Percentiles rank a stretch among this genome's conserved stretches.
phyloP scores from a whole-genome alignment of 2,329 filamentous ascomycete genomes.

The Volutella citrinella region DNA sequence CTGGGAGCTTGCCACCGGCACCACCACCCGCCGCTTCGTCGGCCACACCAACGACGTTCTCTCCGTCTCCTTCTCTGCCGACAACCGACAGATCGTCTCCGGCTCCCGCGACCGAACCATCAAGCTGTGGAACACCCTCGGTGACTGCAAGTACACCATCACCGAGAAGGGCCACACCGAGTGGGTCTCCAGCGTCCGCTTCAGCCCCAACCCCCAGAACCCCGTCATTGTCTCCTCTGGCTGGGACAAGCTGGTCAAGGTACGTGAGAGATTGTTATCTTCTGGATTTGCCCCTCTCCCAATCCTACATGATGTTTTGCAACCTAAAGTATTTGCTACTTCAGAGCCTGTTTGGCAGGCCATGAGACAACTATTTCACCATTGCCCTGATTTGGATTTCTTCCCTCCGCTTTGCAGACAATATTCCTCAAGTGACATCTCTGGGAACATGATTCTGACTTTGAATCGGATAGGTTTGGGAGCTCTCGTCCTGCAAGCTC shows the following conservation, averaged over 20 bases:
- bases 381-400: slow-evolving; percentile 67
- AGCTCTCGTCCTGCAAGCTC: slow-evolving; percentile 98
- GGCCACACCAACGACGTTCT: slow-evolving; percentile 99
- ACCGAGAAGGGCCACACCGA: slow-evolving; percentile 99
- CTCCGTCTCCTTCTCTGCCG: slow-evolving; percentile 99
- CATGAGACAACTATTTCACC: slow-evolving; percentile 94
- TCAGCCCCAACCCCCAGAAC: slow-evolving; percentile 99
- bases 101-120: slow-evolving; percentile 97
- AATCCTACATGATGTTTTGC: slow-evolving; percentile 79
- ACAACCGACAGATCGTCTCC: slow-evolving; percentile 99
- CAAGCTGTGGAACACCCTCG: slow-evolving; percentile 99
- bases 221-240: slow-evolving; percentile 97
- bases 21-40: slow-evolving; percentile 96
- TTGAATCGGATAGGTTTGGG: slow-evolving; percentile 74
- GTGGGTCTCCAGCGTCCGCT: slow-evolving; percentile 99
- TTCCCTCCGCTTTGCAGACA: slow-evolving; percentile 7
- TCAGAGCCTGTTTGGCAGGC: slow-evolving; percentile 84
- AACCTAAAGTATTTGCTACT: slow-evolving; percentile 99
- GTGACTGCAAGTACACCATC: slow-evolving; percentile 99
- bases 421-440: no score
- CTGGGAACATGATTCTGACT: slow-evolving; percentile 10
- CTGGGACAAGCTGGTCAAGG: slow-evolving; percentile 99
- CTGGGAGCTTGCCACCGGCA: slow-evolving; percentile 97
- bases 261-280: slow-evolving; percentile 49
- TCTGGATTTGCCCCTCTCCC: background rate